A percentile compares a stretch with the other conserved stretches of the same genome.
phyloP scores from a whole-genome alignment of 2,329 filamentous ascomycete genomes.

The Fusarium sarcochroum region DNA sequence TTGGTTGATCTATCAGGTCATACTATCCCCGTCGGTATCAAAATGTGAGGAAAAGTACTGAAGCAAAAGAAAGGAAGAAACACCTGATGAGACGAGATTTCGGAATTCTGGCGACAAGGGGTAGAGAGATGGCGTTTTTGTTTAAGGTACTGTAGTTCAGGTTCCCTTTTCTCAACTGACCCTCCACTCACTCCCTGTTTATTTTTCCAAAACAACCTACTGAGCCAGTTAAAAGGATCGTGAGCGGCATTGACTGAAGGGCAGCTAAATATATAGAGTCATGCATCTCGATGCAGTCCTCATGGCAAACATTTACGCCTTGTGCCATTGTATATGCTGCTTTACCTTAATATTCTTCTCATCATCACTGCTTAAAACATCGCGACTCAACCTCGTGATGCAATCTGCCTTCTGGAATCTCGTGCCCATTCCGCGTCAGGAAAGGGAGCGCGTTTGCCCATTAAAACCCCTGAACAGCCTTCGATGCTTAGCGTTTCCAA shows the following conservation, averaged over 20 bases:
- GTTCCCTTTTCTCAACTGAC: background rate
- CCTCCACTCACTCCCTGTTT: conserved; percentile 6
- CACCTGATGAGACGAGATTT: conserved; percentile 2
- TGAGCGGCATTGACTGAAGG: background rate
- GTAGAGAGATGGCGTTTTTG: conserved; percentile 7
- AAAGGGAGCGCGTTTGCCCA: conserved; percentile 19
- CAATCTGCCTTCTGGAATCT: conserved; percentile 11
- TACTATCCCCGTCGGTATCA: background rate
- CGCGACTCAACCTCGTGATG: background rate
- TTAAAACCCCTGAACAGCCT: conserved; percentile 39
- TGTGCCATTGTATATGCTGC: too few relatives aligned
- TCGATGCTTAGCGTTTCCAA: conserved; percentile 35
- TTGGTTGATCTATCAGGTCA: conserved; percentile 25
- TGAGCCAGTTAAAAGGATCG: conserved; percentile 7
- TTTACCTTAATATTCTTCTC: too few relatives aligned
- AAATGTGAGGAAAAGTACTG: conserved; percentile 1
- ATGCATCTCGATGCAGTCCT: background rate
- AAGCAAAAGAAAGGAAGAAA: conserved; percentile 22
- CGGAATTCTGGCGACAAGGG: conserved; percentile 13
- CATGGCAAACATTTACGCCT: too few relatives aligned
- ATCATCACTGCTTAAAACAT: too few relatives aligned
- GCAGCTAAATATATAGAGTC: background rate
- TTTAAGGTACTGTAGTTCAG: background rate
- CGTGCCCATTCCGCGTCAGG: background rate
- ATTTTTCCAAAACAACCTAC: too few relatives aligned